Evolutionary conservation across 1,139 yeast species (phyloP).

Genomic region (Zhuliangozyma blackwelliae): DNA sequence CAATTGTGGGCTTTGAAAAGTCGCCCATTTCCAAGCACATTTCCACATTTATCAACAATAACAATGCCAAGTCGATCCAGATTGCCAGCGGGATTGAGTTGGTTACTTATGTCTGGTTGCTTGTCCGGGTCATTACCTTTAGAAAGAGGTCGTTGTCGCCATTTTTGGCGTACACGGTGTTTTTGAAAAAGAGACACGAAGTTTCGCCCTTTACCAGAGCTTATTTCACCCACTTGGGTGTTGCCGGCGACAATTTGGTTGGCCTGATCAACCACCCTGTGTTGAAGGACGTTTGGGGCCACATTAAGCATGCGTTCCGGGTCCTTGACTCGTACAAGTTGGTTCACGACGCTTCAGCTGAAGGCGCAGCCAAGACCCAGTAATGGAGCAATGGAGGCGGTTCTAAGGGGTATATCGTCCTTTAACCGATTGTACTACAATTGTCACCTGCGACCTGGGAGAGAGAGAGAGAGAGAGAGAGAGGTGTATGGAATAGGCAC

Average conservation of each 20-base stretch:
- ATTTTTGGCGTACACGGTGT: slow-evolving; percentile 54
- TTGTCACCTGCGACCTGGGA: no score
- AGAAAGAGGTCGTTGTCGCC: slow-evolving; percentile 61
- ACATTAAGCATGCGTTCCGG: slow-evolving; percentile 45
- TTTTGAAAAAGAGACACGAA: slow-evolving; percentile 76
- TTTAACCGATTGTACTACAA: no score
- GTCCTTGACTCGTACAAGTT: slow-evolving; percentile 27
- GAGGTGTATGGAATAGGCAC: no score
- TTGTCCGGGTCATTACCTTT: slow-evolving; percentile 56
- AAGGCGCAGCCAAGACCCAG: slow-evolving; percentile 17
- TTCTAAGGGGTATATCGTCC: no score
- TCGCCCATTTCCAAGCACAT: slow-evolving; percentile 37
- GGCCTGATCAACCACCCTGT: slow-evolving; percentile 57
- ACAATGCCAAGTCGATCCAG: slow-evolving; percentile 68
- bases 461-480: no score
- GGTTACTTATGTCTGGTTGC: slow-evolving; percentile 44
- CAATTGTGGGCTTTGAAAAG: slow-evolving; percentile 52
- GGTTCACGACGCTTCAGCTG: slow-evolving; percentile 32
- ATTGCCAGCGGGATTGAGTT: slow-evolving; percentile 73
- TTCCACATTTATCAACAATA: slow-evolving; percentile 51
- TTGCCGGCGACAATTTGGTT: slow-evolving; percentile 63
- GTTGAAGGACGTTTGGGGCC: slow-evolving; percentile 59
- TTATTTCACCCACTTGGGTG: slow-evolving; percentile 67
- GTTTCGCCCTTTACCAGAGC: slow-evolving; percentile 71
- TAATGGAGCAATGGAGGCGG: background rate